Conservation (phyloP, 2,329 filamentous ascomycete species). For the Alternaria gansuensis region DNA sequence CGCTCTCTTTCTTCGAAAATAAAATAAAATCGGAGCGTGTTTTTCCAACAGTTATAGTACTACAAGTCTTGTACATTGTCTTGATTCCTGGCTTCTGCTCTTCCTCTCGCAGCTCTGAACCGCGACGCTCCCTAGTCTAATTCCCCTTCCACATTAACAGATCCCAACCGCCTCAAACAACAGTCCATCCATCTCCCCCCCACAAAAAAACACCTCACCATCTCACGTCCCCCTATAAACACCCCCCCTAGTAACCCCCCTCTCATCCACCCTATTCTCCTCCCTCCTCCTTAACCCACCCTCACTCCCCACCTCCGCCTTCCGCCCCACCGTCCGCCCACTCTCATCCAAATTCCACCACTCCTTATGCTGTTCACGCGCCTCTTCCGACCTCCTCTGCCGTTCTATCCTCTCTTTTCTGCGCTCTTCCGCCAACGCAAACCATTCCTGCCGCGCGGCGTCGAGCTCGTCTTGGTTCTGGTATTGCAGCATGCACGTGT, state of each 20-base stretch:
- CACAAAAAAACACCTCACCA: background rate
- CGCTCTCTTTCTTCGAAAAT: too few species aligned
- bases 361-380: constrained; percentile 58
- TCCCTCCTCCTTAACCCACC: constrained; percentile 18
- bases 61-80: background rate
- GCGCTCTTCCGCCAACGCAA: constrained; percentile 73
- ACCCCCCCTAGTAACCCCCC: constrained; percentile 33
- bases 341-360: constrained; percentile 60
- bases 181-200: background rate
- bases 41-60: constrained; percentile 26
- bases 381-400: constrained; percentile 57
- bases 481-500: constrained; percentile 87
- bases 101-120: too few species aligned
- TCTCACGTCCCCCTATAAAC: constrained; percentile 20
- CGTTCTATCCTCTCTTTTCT: constrained; percentile 66
- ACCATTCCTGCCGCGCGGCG: constrained; percentile 92
- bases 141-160: too few species aligned
- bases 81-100: too few species aligned
- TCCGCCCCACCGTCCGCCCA: constrained; percentile 44
- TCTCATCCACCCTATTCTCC: constrained; percentile 32
- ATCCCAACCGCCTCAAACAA: background rate
- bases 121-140: too few species aligned
- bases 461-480: constrained; percentile 88
- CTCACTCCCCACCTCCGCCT: constrained; percentile 16
- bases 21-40: constrained; percentile 2